Base-by-base conservation (phyloP, 75 land plant genomes). In the Cupressus sempervirens region DNA sequence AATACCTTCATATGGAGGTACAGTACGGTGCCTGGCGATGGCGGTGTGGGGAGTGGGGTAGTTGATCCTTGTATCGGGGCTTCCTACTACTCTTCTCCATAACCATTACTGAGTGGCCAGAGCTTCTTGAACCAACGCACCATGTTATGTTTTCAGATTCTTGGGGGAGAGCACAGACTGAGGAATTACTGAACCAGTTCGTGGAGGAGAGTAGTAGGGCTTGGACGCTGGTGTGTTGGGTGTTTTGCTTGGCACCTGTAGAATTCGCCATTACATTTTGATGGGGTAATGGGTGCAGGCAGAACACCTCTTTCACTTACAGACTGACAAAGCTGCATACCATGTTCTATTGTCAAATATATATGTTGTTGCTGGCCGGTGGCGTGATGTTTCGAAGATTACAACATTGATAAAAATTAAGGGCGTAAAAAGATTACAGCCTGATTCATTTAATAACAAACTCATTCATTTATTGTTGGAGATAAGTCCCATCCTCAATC, bases 381-480 rank as follows among this genome's bases (percentile, higher is more conserved):
- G 86, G 84, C n/a, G 16, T 43, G 36, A 80, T 79, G 81, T 46
- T 40, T 14, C 40, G 43, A 85, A 30, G 29, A 79, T 85, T 43
- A 82, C 52, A 30, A 48, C n/a, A 38, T 48, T 85, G 32, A 85
- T 82, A 52, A 85, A 52, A 85, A 11, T 34, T 77, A n/a, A 4
- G 86, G 29, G 40, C 10, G 18, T 45, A 41, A 85, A 80, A 35
- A 85, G 52, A 32, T 38, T 9, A 4, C 50, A 82, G 83, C 14
- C 74, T 41, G 26, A 80, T 85, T 20, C 62, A 85, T 29, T 23
- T 85, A 41, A 85, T 45, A 81, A 80, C 30, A 46, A 52, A 29
- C 79, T 45, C 84, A 85, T 79, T 13, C 76, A 41, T 85, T 85
- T 85, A 29, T 80, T 36, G 82, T 85, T 26, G 86, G 86, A 18